Evolutionary conservation across 164 flowering plant genomes (phyloP), one percentile per base, ranked within the genome.

Genomic region (Stephania japonica): DNA sequence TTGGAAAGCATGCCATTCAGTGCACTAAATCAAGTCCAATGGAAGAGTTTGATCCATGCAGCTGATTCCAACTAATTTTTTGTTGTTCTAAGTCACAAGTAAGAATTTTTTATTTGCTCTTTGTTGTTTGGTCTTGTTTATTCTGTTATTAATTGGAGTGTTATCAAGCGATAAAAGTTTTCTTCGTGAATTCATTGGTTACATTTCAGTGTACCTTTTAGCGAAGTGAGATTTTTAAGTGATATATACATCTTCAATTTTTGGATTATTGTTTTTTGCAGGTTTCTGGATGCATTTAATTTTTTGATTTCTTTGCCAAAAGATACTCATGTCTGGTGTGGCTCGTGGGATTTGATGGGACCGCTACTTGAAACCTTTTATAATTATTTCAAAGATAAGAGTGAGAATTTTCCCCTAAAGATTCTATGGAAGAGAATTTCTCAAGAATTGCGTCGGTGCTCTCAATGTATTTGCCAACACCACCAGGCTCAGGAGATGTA

Each of bases 321-420:
- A 64, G 91, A 86, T 68, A 77, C 65, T 26, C 98, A 94, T 76
- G 83, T 90, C 6, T 94, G 98, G 98, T 94, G 98, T 77, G 87
- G 87, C 53, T 81, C 75, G 50, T 83, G 90, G 90, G 97, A 88
- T 66, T 64, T 94, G 72, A 94, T 94, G 94, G 91, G 90, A 9
- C 95, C 97, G 66, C 91, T 92, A 67, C 67, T 94, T 75, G 98
- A 94, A 84, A 88, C 97, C 14, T 91, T 92, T 72, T 90, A 86
- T 74, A 85, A 90, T 76, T 92, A 87, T 80, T 86, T 75, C 64
- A 88, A 86, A 72, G 91, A 90, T 79, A 89, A 84, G 53, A 49
- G 79, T 18, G 42, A 69, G 7, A 86, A 86, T 80, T 85, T 95
- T 75, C 97, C 94, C 78, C 94, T 91, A 24, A 91, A 83, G 76